Conservation (phyloP, 148 eudicot species). For the Chenopodium album region DNA sequence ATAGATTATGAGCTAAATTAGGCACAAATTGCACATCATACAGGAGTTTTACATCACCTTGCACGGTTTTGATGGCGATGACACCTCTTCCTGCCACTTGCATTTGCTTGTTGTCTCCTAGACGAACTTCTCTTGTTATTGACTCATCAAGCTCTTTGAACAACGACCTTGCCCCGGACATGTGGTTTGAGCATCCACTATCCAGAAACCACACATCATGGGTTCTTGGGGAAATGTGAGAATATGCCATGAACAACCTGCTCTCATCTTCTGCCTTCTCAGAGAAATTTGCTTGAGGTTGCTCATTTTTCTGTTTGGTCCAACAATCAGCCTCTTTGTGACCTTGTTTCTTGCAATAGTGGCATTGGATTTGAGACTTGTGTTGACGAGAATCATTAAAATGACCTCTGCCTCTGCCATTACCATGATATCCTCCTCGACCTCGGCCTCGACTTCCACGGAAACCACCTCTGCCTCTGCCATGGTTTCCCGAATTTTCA, state of each 20-base stretch:
- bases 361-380: background rate
- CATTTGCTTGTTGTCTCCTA: constrained; percentile 11
- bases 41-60: too few species aligned
- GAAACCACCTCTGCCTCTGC: background rate
- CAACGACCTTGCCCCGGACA: constrained; percentile 13
- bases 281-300: constrained; percentile 11
- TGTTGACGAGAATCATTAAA: background rate
- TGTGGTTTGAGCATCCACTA: constrained; percentile 9
- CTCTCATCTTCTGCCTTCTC: constrained; percentile 13
- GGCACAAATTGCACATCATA: too few species aligned
- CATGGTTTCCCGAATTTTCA: constrained; percentile 4
- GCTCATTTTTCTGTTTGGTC: constrained; percentile 8
- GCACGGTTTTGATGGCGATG: too few species aligned
- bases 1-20: too few species aligned
- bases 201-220: background rate
- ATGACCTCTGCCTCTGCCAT: constrained; percentile 1
- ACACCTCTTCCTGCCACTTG: background rate
- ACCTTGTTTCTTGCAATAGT: constrained; percentile 2
- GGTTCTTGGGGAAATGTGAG: background rate
- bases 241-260: background rate
- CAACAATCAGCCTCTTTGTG: constrained; percentile 11
- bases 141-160: constrained; percentile 27
- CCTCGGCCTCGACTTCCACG: background rate
- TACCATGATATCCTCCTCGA: background rate
- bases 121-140: constrained; percentile 12